phyloP scores from a whole-genome alignment of 306 rosid genomes.

The Prunus davidiana region DNA sequence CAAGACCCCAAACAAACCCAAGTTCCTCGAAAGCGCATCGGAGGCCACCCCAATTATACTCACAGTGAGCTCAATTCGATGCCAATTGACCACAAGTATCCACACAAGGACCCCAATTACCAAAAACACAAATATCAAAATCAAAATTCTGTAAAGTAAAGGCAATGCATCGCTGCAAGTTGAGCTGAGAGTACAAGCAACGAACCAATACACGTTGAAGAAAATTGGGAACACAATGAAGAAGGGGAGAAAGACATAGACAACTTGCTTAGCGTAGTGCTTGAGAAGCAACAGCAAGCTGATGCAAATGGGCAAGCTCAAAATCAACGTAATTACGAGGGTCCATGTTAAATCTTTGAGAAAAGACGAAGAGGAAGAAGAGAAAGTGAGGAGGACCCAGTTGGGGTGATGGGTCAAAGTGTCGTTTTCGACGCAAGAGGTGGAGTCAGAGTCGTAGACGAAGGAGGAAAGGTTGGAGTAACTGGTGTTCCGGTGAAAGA shows the following conservation, averaged over 20 bases:
- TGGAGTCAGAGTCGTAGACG: constrained; percentile 43
- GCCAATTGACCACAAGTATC: constrained; percentile 80
- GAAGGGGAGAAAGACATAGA: constrained; percentile 67
- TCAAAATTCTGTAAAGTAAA: constrained; percentile 54
- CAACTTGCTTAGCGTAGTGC: constrained; percentile 75
- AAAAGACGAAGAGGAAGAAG: constrained; percentile 41
- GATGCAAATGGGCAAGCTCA: constrained; percentile 67
- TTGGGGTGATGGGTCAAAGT: constrained; percentile 12
- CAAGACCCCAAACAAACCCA: constrained; percentile 61
- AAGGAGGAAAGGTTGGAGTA: constrained; percentile 50
- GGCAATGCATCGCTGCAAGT: constrained; percentile 64
- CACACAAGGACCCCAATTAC: constrained; percentile 65
- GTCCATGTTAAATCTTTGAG: constrained; percentile 59
- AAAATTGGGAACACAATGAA: constrained; percentile 66
- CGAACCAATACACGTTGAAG: constrained; percentile 84
- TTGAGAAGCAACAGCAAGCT: constrained; percentile 59
- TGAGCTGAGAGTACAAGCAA: constrained; percentile 66
- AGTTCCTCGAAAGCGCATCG: constrained; percentile 58
- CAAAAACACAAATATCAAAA: constrained; percentile 55
- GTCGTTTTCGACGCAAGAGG: constrained; percentile 46
- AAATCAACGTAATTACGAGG: constrained; percentile 55
- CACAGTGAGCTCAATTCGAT: constrained; percentile 79
- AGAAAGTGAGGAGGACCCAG: constrained; percentile 15
- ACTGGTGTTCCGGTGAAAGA: constrained; percentile 53
- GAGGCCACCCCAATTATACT: constrained; percentile 76